Evolutionary conservation across 208 protist species (phyloP), one percentile per base, ranked within the genome.

Genomic region (Strigomonas oncopelti): DNA sequence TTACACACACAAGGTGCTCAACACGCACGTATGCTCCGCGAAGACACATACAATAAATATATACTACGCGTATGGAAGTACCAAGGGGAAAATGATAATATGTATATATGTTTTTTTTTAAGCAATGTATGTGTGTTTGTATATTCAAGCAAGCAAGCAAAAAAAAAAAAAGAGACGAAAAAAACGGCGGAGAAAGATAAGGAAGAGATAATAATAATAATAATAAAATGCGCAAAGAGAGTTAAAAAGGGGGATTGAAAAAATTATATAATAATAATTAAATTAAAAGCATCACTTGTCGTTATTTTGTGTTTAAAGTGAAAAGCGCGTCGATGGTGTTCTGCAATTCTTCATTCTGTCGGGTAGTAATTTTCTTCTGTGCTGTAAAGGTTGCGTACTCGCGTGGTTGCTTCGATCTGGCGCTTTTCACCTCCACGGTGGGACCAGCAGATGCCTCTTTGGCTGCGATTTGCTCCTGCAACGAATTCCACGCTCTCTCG

Each of bases 321-420:
- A 92, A 92, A 32, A 92, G 77, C 22, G 77, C 55, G 36, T 86
- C 71, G 0, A 92, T 81, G 20, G 88, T 73, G 13, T 78, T 60
- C 60, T 85, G 74, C 83, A 92, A 88, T 42, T 88, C 83, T 5
- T 57, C 61, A 61, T 92, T 83, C n/a, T 86, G 80, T 14, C 85
- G 74, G 13, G 87, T 70, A 48, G 74, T 71, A 27, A 93, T 68
- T 28, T 80, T 61, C 29, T 61, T 20, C 54, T 93, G 87, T 32
- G 87, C 87, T 9, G 73, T 58, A 54, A 69, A 78, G 13, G 87
- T 93, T 20, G 53, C 55, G 63, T 93, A 93, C 42, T 93, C 82
- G 16, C 72, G 51, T 22, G 81, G 80, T 32, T 76, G 57, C 53
- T 77, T 65, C 56, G 75, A 70, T 27, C 70, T 29, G 13, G 52